These are phyloP conservation scores for Aurantiochytrium sp. DNA, from an alignment of 108 stramenopile genomes.

Conservation along the genomic window DNA sequence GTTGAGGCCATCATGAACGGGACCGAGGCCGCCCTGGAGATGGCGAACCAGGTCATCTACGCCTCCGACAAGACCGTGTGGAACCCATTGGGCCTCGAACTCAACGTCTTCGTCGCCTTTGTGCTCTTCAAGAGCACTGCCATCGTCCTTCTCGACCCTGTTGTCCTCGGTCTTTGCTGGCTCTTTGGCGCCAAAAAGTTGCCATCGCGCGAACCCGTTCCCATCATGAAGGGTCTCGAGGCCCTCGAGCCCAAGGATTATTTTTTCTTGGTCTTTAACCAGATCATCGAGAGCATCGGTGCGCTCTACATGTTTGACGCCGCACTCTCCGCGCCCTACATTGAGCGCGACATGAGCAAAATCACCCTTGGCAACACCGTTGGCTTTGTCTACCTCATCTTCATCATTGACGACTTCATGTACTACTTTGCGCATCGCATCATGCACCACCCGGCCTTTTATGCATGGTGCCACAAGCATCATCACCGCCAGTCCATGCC, in stretches of 20 bases:
- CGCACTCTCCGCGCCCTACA: constrained; percentile 42
- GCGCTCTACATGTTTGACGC: constrained; percentile 61
- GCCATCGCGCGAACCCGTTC: background rate
- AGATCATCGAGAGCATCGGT: constrained; percentile 70
- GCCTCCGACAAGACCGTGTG: background rate
- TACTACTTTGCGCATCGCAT: constrained; percentile 74
- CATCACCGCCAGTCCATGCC: constrained; percentile 86
- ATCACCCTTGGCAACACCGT: constrained; percentile 58
- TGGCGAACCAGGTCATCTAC: background rate
- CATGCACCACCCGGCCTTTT: constrained; percentile 65
- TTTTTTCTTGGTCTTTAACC: constrained; percentile 65
- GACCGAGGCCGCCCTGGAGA: background rate
- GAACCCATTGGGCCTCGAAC: background rate
- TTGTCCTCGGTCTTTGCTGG: background rate
- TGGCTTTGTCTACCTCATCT: constrained; percentile 62
- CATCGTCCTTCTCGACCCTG: background rate
- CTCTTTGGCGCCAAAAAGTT: background rate
- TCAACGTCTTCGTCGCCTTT: background rate
- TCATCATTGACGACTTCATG: constrained; percentile 67
- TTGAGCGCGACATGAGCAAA: constrained; percentile 43
- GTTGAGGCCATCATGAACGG: background rate
- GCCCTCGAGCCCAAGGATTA: constrained; percentile 26
- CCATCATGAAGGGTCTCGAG: constrained; percentile 41
- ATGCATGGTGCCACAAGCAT: constrained; percentile 81
- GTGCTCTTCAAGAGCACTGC: background rate